These are phyloP conservation scores for Pezicula radicicola DNA, from an alignment of 2,329 filamentous ascomycete species.

Conservation along the genomic window DNA sequence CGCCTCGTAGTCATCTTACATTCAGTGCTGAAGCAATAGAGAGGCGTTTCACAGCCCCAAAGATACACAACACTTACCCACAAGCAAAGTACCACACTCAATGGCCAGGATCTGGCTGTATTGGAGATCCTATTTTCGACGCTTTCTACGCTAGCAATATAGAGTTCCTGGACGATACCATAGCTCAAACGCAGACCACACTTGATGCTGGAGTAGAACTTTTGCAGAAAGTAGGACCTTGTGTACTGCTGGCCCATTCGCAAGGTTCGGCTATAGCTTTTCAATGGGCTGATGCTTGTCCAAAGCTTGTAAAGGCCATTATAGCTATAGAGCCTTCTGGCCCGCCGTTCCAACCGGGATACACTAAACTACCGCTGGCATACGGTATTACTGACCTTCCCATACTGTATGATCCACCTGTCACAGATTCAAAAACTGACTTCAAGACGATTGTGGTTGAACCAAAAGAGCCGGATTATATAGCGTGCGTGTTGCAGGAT, in stretches of 20 bases:
- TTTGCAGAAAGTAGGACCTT: slow-evolving; percentile 2
- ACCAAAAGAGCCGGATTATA: slow-evolving; percentile 17
- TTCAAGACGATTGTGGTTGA: slow-evolving; percentile 27
- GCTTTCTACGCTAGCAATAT: slow-evolving; percentile 32
- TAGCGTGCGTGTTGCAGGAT: slow-evolving; percentile 30
- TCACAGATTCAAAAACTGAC: slow-evolving; percentile 33
- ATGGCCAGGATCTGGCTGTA: slow-evolving; percentile 26
- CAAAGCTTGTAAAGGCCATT: slow-evolving; percentile 34
- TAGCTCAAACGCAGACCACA: slow-evolving; percentile 31
- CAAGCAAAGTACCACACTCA: slow-evolving; percentile 31
- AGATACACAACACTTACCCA: slow-evolving; percentile 11
- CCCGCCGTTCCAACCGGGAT: slow-evolving; percentile 40
- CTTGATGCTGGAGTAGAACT: slow-evolving; percentile 33
- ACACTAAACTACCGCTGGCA: slow-evolving; percentile 30
- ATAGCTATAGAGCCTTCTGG: slow-evolving; percentile 41
- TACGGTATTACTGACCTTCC: slow-evolving; percentile 45
- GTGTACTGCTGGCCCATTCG: slow-evolving; percentile 27
- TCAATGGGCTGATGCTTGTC: slow-evolving; percentile 34
- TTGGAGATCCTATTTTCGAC: slow-evolving; percentile 4
- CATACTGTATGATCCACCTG: slow-evolving; percentile 42
- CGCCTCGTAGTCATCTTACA: not conserved
- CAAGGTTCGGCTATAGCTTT: slow-evolving; percentile 36
- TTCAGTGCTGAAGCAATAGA: not conserved
- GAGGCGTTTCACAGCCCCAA: not conserved
- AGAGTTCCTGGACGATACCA: slow-evolving; percentile 30